Percentiles rank a stretch among this genome's conserved stretches.
phyloP scores from a whole-genome alignment of 2,329 filamentous ascomycete species.

The Microsporum ferrugineum region DNA sequence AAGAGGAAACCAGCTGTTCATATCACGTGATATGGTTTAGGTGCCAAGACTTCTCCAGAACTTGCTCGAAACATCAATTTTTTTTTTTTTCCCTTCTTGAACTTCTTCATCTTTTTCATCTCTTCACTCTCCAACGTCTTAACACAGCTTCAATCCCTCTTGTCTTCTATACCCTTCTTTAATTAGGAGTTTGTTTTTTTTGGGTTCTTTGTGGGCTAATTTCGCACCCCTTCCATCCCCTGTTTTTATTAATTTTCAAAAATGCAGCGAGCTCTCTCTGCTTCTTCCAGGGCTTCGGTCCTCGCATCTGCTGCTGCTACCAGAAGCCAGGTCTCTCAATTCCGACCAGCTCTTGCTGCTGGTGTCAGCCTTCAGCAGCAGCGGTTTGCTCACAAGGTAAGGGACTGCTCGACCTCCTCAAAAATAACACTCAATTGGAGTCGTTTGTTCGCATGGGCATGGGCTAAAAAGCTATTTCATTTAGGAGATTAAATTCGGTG shows the following conservation, averaged over 20 bases:
- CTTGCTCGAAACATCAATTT: slow-evolving; percentile 20
- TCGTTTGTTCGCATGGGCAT: background rate
- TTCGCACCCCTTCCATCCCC: slow-evolving; percentile 18
- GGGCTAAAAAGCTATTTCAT: slow-evolving; percentile 21
- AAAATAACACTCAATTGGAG: background rate
- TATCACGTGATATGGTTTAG: background rate
- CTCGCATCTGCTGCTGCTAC: slow-evolving; percentile 52
- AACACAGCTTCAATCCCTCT: slow-evolving; percentile 14
- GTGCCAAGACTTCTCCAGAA: slow-evolving; percentile 35
- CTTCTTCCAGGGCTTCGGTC: slow-evolving; percentile 66
- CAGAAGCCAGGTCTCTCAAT: slow-evolving; percentile 49
- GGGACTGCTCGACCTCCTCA: slow-evolving; percentile 21
- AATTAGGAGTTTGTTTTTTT: slow-evolving; percentile 20
- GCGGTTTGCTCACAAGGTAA: slow-evolving; percentile 94
- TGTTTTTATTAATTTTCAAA: slow-evolving; percentile 26
- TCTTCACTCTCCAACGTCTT: slow-evolving; percentile 18
- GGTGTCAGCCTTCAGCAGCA: slow-evolving; percentile 71
- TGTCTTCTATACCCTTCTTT: slow-evolving; percentile 16
- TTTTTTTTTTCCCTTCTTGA: slow-evolving; percentile 19
- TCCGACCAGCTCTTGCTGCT: slow-evolving; percentile 43
- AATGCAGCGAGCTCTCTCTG: slow-evolving; percentile 94
- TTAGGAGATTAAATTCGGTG: slow-evolving; percentile 95
- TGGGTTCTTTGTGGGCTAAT: slow-evolving; percentile 22
- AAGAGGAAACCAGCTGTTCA: background rate
- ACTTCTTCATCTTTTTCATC: slow-evolving; percentile 22